A percentile compares a stretch with the other conserved stretches of the same genome.
These are phyloP conservation scores for Chimonanthus praecox DNA, from an alignment of 164 flowering plant species.

Conservation along the genomic window DNA sequence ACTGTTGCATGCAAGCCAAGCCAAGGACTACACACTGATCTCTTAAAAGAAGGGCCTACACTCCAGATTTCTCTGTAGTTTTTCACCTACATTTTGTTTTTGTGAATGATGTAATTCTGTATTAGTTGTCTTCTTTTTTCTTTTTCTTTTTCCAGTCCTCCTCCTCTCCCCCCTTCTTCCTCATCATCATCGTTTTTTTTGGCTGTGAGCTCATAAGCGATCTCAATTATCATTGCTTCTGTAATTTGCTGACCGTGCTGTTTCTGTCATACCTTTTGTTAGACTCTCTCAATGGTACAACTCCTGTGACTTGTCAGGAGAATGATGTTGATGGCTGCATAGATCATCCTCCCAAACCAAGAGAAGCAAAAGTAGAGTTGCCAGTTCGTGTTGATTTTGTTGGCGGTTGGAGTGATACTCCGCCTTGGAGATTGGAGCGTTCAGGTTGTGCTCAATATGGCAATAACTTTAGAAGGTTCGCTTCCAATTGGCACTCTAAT, in stretches of 20 bases:
- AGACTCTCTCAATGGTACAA: conserved; percentile 23
- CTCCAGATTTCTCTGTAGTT: too few species aligned
- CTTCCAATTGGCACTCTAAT: conserved; percentile 82
- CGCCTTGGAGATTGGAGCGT: conserved; percentile 99
- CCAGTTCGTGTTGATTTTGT: conserved; percentile 97
- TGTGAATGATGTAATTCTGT: not conserved
- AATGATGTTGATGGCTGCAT: conserved; percentile 15
- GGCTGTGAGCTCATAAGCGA: not conserved
- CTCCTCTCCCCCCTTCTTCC: not conserved
- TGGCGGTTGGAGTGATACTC: conserved; percentile 99
- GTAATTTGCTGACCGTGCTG: not conserved
- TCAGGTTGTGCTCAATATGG: conserved; percentile 93
- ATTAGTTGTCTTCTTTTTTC: not conserved
- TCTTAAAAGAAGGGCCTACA: not conserved
- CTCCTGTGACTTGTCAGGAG: conserved; percentile 16
- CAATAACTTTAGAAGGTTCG: conserved; percentile 66
- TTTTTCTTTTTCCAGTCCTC: not conserved
- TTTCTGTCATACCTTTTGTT: conserved; percentile 32
- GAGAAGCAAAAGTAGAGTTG: conserved; percentile 64
- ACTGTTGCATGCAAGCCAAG: not conserved
- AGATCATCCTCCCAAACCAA: conserved; percentile 25
- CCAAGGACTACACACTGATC: not conserved
- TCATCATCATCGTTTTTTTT: not conserved
- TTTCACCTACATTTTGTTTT: not conserved
- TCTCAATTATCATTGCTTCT: not conserved